Base-by-base conservation (phyloP, 2,329 filamentous ascomycete genomes). In the Hymenoscyphus infarciens region DNA sequence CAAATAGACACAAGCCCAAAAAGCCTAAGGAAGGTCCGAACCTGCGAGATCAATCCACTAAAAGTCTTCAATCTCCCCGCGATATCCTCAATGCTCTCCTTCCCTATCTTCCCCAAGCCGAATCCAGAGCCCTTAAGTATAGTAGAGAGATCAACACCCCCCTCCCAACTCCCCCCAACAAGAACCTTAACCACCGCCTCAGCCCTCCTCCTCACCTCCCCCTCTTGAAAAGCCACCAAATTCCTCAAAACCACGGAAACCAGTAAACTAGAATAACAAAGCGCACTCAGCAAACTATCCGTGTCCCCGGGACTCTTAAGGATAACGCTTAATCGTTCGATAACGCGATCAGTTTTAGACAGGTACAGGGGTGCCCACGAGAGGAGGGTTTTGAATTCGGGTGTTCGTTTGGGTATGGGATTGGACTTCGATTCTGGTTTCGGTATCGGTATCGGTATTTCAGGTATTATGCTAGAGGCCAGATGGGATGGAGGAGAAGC, bases 1-100 rank as follows among this genome's bases (percentile, higher is more conserved):
- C 91, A 90, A 74, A 96, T 80, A 58, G 87, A 87, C 72, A 97
- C 71, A 70, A 93, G 74, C 0, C 86, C 88, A 88, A 91, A 96
- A 33, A 97, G 81, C 0, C 92, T 83, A 66, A 84, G 78, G 73
- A 93, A 91, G 63, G 87, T 88, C 64, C 90, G 82, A 65, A 87
- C 84, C 72, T 95, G 90, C 68, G 82, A 82, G 56, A 95, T 80
- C 60, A 94, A 78, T 38, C 77, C 81, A 19, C 87, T 85, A 15
- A 96, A 80, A 15, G 78, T 81, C 76, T 79, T 82, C 72, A 91
- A 78, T 3, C 70, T 77, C 55, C 72, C 74, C 16, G 83, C 80
- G 42, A 85, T 75, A 53, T 78, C 56, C 29, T 39, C 29, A n/a
- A 7, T 35, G 19, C 67, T 13, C 59, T 67, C n/a, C 66, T 68